Conservation (phyloP, 2,329 filamentous ascomycete species). For the Paramyrothecium roridum region DNA sequence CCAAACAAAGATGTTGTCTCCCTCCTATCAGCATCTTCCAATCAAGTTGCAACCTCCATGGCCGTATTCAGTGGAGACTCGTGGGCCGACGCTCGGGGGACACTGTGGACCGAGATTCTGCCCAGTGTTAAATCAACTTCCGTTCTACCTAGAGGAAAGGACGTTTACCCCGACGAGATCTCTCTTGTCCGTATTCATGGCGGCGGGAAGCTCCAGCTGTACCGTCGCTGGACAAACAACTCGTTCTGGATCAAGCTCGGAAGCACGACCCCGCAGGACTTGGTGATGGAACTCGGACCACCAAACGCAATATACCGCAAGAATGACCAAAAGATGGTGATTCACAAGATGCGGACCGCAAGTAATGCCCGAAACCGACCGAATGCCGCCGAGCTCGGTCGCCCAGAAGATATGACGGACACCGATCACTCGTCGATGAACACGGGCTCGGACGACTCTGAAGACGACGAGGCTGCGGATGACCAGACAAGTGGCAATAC, state of each 20-base stretch:
- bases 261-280: constrained; percentile 86
- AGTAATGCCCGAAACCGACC: constrained; percentile 49
- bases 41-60: constrained; percentile 78
- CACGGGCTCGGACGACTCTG: constrained; percentile 66
- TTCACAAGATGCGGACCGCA: constrained; percentile 64
- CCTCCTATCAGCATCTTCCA: constrained; percentile 74
- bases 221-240: constrained; percentile 65
- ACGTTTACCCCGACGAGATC: constrained; percentile 83
- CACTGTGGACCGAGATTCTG: constrained; percentile 72
- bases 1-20: constrained; percentile 79
- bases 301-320: constrained; percentile 94
- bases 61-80: constrained; percentile 87
- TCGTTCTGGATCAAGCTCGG: constrained; percentile 73
- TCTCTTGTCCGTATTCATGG: constrained; percentile 77
- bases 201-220: constrained; percentile 73
- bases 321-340: constrained; percentile 82
- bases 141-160: constrained; percentile 67
- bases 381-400: constrained; percentile 37
- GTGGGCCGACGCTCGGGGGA: constrained; percentile 78
- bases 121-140: constrained; percentile 71
- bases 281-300: constrained; percentile 86
- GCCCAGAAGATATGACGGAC: constrained; percentile 60
- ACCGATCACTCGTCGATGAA: constrained; percentile 74
- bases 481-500: constrained; percentile 52
- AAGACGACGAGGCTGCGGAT: constrained; percentile 54